Evolutionary conservation across 139 green algal species (phyloP), one percentile per base, ranked within the genome.

Genomic region (Ulvella scutata): DNA sequence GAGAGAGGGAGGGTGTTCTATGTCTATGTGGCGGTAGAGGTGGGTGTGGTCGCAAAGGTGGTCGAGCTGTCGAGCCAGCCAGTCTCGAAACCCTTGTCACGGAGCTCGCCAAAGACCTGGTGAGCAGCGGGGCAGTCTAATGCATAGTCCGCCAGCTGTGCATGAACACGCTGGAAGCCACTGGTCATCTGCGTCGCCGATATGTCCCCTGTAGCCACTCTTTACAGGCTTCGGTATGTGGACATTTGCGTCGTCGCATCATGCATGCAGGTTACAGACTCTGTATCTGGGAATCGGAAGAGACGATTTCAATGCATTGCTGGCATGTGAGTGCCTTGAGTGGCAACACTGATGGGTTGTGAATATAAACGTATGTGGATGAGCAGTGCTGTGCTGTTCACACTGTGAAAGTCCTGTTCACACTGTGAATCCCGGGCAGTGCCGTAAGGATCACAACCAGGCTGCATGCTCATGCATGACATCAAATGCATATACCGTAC

Each of bases 121-220:
- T 26, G 62, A 29, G 73, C 76, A 0, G 72, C n/a, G 0, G 79
- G 76, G 28, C 43, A 75, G 77, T 88, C 83, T 4, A 88, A 76
- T 2, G 51, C 35, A 4, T 82, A 29, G 75, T 88, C 83, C 0
- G 79, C 75, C 38, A 88, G 74, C 4, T 62, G n/a, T 3, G 43
- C 35, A 44, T 79, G 62, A 3, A 85, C 79, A 1, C 83, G 61
- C 40, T 60, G 13, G 62, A 84, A 86, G 10, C 85, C 87, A 75
- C 82, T 84, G 6, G 76, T 33, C 82, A 92, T 79, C 77, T 92
- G 87, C 6, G 85, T 89, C 74, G 33, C 31, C 2, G 62, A 75
- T 17, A 87, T 44, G 74, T 79, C 80, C 10, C 79, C 79, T 72
- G 13, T 7, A 38, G 13, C n/a, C 43, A 37, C 20, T 43, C 35